Percentiles rank a stretch among this genome's conserved stretches.
phyloP scores from a whole-genome alignment of 192 early-diverging fungal species.

The Mortierella antarctica region DNA sequence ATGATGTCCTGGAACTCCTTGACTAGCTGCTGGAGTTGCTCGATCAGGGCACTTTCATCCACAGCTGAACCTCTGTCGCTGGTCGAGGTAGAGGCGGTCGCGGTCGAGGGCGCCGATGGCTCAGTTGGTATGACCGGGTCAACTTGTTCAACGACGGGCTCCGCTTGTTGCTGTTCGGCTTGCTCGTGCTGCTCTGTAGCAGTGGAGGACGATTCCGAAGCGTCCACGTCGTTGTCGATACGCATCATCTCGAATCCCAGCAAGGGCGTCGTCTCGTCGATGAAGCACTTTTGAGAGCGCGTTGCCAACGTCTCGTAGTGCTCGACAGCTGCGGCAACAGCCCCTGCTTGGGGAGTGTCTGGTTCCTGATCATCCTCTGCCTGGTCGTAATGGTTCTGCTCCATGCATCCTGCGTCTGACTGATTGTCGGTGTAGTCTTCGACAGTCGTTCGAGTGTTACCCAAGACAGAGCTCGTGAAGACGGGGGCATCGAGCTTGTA shows the following conservation, averaged over 20 bases:
- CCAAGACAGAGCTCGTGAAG: constrained; percentile 25
- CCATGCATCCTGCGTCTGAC: not conserved
- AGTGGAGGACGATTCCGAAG: not conserved
- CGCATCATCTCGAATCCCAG: not conserved
- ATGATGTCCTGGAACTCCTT: constrained; percentile 49
- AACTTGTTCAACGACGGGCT: not conserved
- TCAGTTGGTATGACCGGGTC: not conserved
- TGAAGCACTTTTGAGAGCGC: not conserved
- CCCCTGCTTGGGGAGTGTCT: not conserved
- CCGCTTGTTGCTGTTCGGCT: not conserved
- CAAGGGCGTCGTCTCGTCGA: not conserved
- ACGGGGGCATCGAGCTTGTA: constrained; percentile 34
- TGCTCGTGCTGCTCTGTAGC: not conserved
- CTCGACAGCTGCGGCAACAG: constrained; percentile 2
- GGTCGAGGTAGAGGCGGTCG: constrained; percentile 31
- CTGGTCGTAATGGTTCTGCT: too few species aligned
- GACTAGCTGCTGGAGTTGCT: constrained; percentile 46
- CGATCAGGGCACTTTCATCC: constrained; percentile 36
- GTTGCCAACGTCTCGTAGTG: constrained; percentile 6
- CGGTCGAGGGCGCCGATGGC: constrained; percentile 4
- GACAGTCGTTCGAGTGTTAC: not conserved
- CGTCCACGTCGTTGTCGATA: not conserved
- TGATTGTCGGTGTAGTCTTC: not conserved
- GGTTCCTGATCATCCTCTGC: not conserved
- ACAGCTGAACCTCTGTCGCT: not conserved